Conservation (phyloP, 2,329 filamentous ascomycete genomes). For the Fusarium pseudonygamai region DNA sequence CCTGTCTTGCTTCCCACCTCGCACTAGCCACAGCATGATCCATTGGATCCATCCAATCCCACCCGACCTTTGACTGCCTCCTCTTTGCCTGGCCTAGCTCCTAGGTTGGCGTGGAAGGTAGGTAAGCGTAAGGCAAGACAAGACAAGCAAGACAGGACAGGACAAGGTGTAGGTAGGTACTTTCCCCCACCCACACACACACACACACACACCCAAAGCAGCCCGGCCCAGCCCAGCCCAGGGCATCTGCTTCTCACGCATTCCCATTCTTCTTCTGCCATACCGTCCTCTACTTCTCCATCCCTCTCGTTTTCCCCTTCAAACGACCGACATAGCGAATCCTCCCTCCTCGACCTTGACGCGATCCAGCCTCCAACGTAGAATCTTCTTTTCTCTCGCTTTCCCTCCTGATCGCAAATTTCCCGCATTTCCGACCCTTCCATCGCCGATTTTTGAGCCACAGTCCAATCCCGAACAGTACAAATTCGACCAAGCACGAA, state of each 20-base stretch:
- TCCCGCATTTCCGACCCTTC: conserved; percentile 2
- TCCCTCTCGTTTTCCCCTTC: conserved; percentile 26
- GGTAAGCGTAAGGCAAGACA: neutral
- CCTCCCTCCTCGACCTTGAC: conserved; percentile 2
- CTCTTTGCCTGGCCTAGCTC: neutral
- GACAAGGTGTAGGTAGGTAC: neutral
- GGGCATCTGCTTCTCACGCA: conserved; percentile 27
- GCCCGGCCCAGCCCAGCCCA: neutral
- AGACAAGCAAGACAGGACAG: neutral
- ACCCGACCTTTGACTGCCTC: neutral
- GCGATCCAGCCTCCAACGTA: neutral
- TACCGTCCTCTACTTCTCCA: conserved; percentile 33
- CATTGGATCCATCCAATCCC: conserved; percentile 1
- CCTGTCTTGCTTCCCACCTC: neutral
- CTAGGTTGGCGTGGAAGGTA: neutral
- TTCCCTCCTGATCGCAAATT: neutral
- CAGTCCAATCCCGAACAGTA: conserved; percentile 9
- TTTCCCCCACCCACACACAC: conserved; percentile 25
- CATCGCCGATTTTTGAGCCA: neutral
- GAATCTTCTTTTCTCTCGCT: neutral
- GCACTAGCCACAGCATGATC: neutral
- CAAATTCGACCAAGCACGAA: conserved; percentile 30
- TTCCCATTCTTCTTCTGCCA: conserved; percentile 37
- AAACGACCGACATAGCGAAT: conserved; percentile 20
- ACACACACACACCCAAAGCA: neutral